phyloP scores from a whole-genome alignment of 2,329 filamentous ascomycete species.

The Paracoccidioides brasiliensis region DNA sequence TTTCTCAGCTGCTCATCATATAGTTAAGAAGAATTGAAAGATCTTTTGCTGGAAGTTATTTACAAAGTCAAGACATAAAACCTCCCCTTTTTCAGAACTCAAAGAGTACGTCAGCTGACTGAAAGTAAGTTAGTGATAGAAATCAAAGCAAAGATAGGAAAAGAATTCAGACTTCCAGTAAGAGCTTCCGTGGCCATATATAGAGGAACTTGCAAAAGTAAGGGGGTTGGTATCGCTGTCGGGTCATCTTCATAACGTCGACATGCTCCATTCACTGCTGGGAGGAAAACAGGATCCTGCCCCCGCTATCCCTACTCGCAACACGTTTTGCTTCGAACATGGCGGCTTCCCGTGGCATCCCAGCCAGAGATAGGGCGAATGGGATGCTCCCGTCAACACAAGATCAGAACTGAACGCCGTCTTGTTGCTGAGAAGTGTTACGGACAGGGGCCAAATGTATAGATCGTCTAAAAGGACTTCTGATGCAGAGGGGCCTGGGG shows the following conservation, averaged over 20 bases:
- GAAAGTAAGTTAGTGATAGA: no score
- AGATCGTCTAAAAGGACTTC: constrained; percentile 8
- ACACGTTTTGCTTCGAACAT: constrained; percentile 10
- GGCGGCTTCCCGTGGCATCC: constrained; percentile 4
- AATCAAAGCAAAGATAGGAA: no score
- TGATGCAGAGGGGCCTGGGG: constrained; percentile 7
- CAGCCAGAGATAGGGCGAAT: constrained; percentile 3
- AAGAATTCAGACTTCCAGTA: not conserved
- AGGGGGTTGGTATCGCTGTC: constrained; percentile 1
- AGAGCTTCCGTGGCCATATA: not conserved
- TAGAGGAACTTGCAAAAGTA: not conserved
- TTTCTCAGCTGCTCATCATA: no score
- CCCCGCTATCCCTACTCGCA: not conserved
- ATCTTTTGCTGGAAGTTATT: no score
- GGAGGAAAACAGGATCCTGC: constrained; percentile 4
- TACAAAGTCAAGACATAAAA: no score
- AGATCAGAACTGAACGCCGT: constrained; percentile 5
- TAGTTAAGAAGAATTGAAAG: no score
- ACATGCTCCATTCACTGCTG: constrained; percentile 10
- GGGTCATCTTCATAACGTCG: constrained; percentile 5
- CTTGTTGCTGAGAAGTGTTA: constrained; percentile 4
- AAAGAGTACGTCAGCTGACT: no score
- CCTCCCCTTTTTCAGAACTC: no score
- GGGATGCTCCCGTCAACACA: constrained; percentile 10
- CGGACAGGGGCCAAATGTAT: constrained; percentile 7